Conservation (phyloP, 768 basidiomycete species). For the Suillus alpinus region DNA sequence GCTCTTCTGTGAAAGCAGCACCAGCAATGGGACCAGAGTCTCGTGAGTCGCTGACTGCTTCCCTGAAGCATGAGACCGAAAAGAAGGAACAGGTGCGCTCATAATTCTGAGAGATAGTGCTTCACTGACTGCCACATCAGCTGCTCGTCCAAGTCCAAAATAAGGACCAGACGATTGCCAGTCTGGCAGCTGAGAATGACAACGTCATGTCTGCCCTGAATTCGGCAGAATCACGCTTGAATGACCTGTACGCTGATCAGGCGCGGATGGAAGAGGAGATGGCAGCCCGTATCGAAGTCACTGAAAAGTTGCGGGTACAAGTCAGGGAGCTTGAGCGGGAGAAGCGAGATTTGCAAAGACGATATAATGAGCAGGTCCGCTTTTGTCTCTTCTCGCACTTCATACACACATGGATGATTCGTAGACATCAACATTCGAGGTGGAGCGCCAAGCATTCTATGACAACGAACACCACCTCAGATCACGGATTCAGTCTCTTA, state of each 20-base stretch:
- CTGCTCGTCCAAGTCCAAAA: slow-evolving; percentile 75
- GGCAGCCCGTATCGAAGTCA: slow-evolving; percentile 76
- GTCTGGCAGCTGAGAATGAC: slow-evolving; percentile 62
- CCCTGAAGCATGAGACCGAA: slow-evolving; percentile 75
- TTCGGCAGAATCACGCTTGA: slow-evolving; percentile 67
- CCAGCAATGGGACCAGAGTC: slow-evolving; percentile 44
- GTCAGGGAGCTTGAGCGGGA: slow-evolving; percentile 87
- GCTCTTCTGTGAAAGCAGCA: slow-evolving; percentile 48
- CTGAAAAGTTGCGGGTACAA: slow-evolving; percentile 78
- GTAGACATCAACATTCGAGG: slow-evolving; percentile 85
- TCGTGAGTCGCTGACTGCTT: slow-evolving; percentile 54
- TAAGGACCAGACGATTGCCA: slow-evolving; percentile 67
- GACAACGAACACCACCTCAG: slow-evolving; percentile 94
- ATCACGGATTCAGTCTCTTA: slow-evolving; percentile 80
- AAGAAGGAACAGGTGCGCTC: slow-evolving; percentile 71
- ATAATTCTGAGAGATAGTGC: slow-evolving; percentile 7
- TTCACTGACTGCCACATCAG: slow-evolving; percentile 36
- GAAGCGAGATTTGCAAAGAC: slow-evolving; percentile 74
- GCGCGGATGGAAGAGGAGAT: slow-evolving; percentile 79
- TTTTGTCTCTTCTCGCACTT: slow-evolving; percentile 15
- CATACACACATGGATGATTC: slow-evolving; percentile 8
- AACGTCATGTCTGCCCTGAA: slow-evolving; percentile 62
- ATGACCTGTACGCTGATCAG: slow-evolving; percentile 81
- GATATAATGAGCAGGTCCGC: slow-evolving; percentile 84
- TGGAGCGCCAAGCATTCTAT: slow-evolving; percentile 88